phyloP scores from a whole-genome alignment of 2,329 filamentous ascomycete genomes.

The Torrubiellomyces zombiae region DNA sequence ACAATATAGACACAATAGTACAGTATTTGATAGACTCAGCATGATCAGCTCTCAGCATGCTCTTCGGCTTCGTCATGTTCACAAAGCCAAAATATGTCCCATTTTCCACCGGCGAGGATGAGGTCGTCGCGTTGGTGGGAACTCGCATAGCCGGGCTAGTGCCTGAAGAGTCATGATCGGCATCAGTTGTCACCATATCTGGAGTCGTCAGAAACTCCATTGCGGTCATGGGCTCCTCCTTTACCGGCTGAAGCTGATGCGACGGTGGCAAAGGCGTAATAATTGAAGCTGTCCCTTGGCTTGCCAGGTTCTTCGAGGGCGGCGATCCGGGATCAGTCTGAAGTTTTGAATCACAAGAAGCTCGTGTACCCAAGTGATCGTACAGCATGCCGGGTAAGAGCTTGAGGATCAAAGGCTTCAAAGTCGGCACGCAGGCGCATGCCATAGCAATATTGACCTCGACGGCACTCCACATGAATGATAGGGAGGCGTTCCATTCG shows the following conservation, averaged over 20 bases:
- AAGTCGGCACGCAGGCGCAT: conserved; percentile 78
- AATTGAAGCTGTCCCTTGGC: conserved; percentile 1
- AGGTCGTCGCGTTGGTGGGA: conserved; percentile 16
- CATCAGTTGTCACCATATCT: no score
- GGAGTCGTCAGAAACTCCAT: conserved; percentile 32
- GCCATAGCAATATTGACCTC: conserved; percentile 85
- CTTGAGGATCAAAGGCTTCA: conserved; percentile 68
- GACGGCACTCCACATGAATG: conserved; percentile 86
- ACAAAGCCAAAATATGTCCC: conserved; percentile 61
- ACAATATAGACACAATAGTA: conserved; percentile 60
- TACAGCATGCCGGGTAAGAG: conserved; percentile 40
- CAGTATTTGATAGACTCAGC: conserved; percentile 56
- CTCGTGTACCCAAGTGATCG: conserved; percentile 28
- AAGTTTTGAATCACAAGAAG: conserved; percentile 10
- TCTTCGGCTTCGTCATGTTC: conserved; percentile 51
- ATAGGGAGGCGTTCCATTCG: conserved; percentile 61
- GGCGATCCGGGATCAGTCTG: conserved; percentile 14
- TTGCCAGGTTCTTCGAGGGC: conserved; percentile 7
- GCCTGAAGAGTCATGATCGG: conserved; percentile 5
- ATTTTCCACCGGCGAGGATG: conserved; percentile 22
- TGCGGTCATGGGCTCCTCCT: conserved; percentile 16
- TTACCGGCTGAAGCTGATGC: not conserved
- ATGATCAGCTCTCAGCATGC: conserved; percentile 47
- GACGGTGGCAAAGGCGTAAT: not conserved
- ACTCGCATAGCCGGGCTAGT: conserved; percentile 5